Evolutionary conservation across 345 rosid genomes (phyloP).

Genomic region (Euphorbia pulcherrima): DNA sequence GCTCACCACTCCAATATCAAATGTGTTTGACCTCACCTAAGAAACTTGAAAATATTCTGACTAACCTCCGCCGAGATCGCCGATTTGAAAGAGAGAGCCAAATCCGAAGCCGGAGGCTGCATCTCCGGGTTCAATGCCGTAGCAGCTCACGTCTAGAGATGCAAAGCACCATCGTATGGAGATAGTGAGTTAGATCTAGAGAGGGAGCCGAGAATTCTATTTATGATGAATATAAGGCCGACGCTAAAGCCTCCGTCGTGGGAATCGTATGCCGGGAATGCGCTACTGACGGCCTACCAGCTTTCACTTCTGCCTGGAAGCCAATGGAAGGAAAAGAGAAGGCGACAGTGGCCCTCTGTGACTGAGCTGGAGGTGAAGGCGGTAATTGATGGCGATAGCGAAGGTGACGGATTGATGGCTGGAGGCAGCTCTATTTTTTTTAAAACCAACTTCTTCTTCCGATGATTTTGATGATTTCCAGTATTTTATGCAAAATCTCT

Average conservation of each 20-base stretch:
- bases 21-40: constrained; percentile 46
- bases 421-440: too few relatives aligned
- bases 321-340: too few relatives aligned
- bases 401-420: too few relatives aligned
- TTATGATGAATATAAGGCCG: constrained; percentile 67
- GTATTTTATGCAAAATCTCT: too few relatives aligned
- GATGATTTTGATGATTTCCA: too few relatives aligned
- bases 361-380: too few relatives aligned
- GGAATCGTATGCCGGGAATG: constrained; percentile 50
- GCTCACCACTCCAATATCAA: constrained; percentile 27
- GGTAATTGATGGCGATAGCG: too few relatives aligned
- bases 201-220: constrained; percentile 54
- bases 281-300: constrained; percentile 63
- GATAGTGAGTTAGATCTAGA: constrained; percentile 19
- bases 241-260: constrained; percentile 63
- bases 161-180: constrained; percentile 53
- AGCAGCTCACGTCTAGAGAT: constrained; percentile 66
- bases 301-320: too few relatives aligned
- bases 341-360: too few relatives aligned
- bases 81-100: constrained; percentile 55
- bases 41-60: constrained; percentile 64
- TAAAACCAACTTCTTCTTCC: too few relatives aligned
- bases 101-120: constrained; percentile 1
- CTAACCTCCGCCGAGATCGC: constrained; percentile 43
- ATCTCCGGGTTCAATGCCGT: constrained; percentile 57